These are phyloP conservation scores for Metschnikowia lunata DNA, from an alignment of 805 yeast species.

Conservation along the genomic window DNA sequence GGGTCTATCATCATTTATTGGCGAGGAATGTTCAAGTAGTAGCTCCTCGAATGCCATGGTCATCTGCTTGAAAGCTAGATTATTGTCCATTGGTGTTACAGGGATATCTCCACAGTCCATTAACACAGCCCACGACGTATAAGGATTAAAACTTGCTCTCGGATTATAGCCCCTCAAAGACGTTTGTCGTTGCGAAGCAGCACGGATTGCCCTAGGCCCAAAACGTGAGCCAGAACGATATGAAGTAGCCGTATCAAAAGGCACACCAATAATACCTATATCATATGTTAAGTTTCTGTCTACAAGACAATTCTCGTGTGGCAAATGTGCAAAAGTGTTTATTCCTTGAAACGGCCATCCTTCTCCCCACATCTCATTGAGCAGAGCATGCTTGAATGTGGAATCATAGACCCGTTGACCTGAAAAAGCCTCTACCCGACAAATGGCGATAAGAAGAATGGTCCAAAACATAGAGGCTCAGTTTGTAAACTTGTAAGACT, in stretches of 20 bases:
- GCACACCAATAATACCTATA: slow-evolving; percentile 72
- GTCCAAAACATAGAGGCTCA: background rate
- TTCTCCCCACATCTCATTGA: slow-evolving; percentile 66
- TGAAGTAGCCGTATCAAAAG: slow-evolving; percentile 78
- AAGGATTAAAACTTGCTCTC: slow-evolving; percentile 55
- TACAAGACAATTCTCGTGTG: slow-evolving; percentile 53
- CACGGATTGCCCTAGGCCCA: slow-evolving; percentile 71
- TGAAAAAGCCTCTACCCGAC: slow-evolving; percentile 3
- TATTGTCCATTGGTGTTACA: slow-evolving; percentile 55
- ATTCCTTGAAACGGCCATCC: slow-evolving; percentile 71
- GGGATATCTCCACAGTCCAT: slow-evolving; percentile 59
- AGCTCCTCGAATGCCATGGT: slow-evolving; percentile 52
- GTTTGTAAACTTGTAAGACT: no score
- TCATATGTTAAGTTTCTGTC: slow-evolving; percentile 50
- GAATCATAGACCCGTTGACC: slow-evolving; percentile 6
- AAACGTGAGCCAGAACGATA: slow-evolving; percentile 80
- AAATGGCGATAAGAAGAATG: background rate
- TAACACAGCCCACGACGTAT: slow-evolving; percentile 46
- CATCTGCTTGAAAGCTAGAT: slow-evolving; percentile 51
- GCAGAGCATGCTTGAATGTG: slow-evolving; percentile 15
- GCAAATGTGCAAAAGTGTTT: slow-evolving; percentile 71
- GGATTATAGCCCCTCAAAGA: slow-evolving; percentile 65
- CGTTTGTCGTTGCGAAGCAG: slow-evolving; percentile 68
- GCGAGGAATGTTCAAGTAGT: slow-evolving; percentile 36
- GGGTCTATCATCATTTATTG: slow-evolving; percentile 9